These are phyloP conservation scores for Caryopteris hybrid DNA, from an alignment of 305 asterid species.

Conservation along the genomic window DNA sequence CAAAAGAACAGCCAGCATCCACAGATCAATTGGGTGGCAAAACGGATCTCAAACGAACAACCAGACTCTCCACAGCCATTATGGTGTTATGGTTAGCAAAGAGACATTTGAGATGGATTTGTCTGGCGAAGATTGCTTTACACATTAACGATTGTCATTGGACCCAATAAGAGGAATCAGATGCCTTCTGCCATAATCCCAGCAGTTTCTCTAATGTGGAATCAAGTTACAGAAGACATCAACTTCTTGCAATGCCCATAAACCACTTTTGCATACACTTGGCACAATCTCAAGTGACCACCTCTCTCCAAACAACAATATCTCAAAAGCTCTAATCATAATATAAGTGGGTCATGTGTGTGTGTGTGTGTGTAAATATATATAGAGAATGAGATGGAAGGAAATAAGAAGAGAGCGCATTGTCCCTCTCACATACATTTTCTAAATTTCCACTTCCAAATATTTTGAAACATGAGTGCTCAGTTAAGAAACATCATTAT, in stretches of 20 bases:
- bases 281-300: not conserved
- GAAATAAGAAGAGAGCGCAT: no score
- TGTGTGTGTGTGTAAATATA: not conserved
- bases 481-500: not conserved
- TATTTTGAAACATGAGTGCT: not conserved
- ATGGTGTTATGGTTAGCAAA: no score
- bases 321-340: not conserved
- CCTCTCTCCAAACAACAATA: not conserved
- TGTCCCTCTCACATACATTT: no score
- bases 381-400: not conserved
- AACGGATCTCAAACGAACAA: not conserved
- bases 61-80: slow-evolving; percentile 1
- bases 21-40: not conserved
- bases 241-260: not conserved
- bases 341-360: not conserved
- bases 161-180: no score
- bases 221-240: not conserved
- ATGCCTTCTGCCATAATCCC: not conserved
- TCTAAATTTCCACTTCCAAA: slow-evolving; percentile 6
- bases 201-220: not conserved
- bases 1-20: not conserved
- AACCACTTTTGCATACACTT: not conserved
- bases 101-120: no score
- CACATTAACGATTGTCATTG: not conserved
- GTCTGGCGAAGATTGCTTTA: no score